Evolutionary conservation across 495 filamentous ascomycete species (phyloP).

Genomic region (Aspergillus haitiensis): DNA sequence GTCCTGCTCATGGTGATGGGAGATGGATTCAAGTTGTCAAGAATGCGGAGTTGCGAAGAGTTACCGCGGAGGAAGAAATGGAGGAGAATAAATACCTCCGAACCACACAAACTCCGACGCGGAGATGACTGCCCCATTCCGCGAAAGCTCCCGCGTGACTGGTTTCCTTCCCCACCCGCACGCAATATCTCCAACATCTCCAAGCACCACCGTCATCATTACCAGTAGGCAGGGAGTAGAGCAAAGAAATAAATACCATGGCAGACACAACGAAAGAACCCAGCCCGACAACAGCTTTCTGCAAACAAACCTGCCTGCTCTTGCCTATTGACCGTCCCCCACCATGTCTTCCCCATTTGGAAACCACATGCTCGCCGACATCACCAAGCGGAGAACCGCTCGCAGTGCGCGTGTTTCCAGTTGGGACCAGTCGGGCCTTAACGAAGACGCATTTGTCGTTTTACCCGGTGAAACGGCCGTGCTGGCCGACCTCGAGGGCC

Average conservation of each 20-base stretch:
- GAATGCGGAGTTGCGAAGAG: not conserved
- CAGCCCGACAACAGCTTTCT: not conserved
- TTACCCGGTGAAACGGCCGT: constrained; percentile 23
- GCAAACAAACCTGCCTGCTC: not conserved
- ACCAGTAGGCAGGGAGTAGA: too few species aligned
- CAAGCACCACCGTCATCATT: not conserved
- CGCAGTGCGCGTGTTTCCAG: constrained; percentile 24
- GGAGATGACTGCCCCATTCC: not conserved
- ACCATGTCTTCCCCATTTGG: constrained; percentile 8
- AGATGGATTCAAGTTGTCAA: not conserved
- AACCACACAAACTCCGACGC: not conserved
- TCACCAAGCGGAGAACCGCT: constrained; percentile 5
- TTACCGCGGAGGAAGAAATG: constrained; percentile 1
- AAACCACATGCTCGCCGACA: constrained; percentile 8
- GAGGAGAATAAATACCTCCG: not conserved
- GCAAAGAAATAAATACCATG: not conserved
- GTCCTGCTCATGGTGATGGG: not conserved
- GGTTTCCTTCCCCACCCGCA: too few species aligned
- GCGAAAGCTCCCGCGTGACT: too few species aligned
- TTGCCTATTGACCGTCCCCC: not conserved
- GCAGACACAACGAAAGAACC: not conserved
- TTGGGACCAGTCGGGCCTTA: constrained; percentile 29
- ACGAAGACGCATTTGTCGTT: constrained; percentile 29
- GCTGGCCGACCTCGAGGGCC: constrained; percentile 25
- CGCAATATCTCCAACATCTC: not conserved